phyloP scores from a whole-genome alignment of 768 basidiomycete genomes.

The Kondoa malvinella region DNA sequence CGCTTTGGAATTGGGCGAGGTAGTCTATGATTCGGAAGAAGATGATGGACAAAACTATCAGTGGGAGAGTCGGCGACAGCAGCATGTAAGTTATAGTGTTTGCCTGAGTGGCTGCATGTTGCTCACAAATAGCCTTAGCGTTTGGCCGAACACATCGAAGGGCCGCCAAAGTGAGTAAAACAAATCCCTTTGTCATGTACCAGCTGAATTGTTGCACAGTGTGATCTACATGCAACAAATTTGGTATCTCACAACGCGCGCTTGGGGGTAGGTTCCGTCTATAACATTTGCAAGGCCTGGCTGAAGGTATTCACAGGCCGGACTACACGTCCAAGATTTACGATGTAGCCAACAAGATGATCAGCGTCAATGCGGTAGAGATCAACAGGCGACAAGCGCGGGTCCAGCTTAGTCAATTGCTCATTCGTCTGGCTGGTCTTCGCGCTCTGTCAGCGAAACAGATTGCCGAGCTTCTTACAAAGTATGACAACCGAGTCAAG shows the following conservation, averaged over 20 bases:
- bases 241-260: not conserved
- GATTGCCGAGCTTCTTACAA: not conserved
- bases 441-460: not conserved
- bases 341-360: not conserved
- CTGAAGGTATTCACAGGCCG: not conserved
- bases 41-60: not conserved
- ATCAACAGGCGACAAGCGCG: constrained; percentile 1
- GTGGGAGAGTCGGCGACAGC: constrained; percentile 5
- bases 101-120: too few relatives aligned
- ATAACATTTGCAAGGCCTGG: not conserved
- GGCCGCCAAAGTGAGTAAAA: not conserved
- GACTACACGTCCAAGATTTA: not conserved
- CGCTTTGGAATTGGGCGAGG: not conserved
- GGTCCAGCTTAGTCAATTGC: not conserved
- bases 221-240: constrained; percentile 3
- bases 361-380: not conserved
- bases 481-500: not conserved
- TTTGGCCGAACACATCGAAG: not conserved
- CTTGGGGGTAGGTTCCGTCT: constrained; percentile 1
- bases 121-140: not conserved
- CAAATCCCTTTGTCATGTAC: too few relatives aligned
- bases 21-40: constrained; percentile 3
- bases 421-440: not conserved
- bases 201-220: not conserved
- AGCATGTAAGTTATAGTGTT: not conserved